phyloP scores from a whole-genome alignment of 345 rosid species.

The Gossypium turneri region DNA sequence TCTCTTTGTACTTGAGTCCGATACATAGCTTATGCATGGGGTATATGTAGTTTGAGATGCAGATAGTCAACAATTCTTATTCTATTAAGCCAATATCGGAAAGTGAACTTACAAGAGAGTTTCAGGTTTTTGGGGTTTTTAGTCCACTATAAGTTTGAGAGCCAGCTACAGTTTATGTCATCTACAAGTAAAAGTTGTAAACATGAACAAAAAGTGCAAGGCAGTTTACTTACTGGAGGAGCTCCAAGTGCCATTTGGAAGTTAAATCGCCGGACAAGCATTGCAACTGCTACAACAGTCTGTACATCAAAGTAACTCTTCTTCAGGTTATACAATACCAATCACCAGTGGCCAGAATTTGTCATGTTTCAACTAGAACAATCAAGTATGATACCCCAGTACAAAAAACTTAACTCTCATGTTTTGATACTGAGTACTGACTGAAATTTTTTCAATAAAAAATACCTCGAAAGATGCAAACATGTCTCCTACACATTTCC shows the following conservation, averaged over 20 bases:
- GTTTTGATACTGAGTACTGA: neutral
- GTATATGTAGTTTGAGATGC: neutral
- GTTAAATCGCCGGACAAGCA: constrained; percentile 77
- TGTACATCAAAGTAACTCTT: constrained; percentile 26
- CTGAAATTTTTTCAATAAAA: neutral
- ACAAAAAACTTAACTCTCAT: neutral
- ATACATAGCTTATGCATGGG: neutral
- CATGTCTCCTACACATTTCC: constrained; percentile 96
- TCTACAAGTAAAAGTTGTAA: neutral
- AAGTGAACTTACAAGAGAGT: neutral
- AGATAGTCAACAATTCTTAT: neutral
- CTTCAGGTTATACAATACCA: neutral
- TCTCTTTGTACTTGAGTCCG: neutral
- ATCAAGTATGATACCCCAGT: neutral
- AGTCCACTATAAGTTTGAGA: neutral
- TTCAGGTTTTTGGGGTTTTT: neutral
- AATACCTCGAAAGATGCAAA: constrained; percentile 90
- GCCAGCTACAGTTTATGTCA: neutral
- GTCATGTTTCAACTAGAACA: neutral
- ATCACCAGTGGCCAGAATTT: neutral
- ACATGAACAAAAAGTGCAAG: neutral
- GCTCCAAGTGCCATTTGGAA: constrained; percentile 80
- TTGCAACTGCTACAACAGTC: constrained; percentile 81
- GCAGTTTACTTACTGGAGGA: constrained; percentile 57
- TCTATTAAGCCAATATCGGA: neutral